These are phyloP conservation scores for Myriosclerotinia scirpicola DNA, from an alignment of 2,329 filamentous ascomycete genomes.

Conservation along the genomic window DNA sequence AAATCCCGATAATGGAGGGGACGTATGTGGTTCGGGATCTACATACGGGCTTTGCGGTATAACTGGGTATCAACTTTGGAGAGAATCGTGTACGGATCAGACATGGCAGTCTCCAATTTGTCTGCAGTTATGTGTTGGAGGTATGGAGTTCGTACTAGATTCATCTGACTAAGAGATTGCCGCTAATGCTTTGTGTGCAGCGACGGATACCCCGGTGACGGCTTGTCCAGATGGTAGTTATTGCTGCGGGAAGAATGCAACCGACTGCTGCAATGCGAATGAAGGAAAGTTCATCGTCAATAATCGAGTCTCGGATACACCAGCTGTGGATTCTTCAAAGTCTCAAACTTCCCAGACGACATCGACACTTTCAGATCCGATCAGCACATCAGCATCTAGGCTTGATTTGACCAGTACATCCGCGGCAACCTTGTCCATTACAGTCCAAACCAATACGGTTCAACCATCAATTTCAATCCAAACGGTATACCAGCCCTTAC, in stretches of 20 bases:
- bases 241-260: conserved; percentile 19
- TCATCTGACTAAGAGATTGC: not conserved
- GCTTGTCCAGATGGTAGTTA: conserved; percentile 21
- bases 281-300: conserved; percentile 21
- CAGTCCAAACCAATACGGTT: not conserved
- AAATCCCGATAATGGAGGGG: not conserved
- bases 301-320: conserved; percentile 16
- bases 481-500: conserved; percentile 2
- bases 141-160: not conserved
- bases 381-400: not conserved
- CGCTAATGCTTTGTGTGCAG: conserved; percentile 8
- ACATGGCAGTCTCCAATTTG: conserved; percentile 22
- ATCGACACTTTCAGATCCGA: not conserved
- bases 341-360: not conserved
- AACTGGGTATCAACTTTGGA: conserved; percentile 18
- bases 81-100: conserved; percentile 22
- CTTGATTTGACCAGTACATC: not conserved
- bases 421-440: not conserved
- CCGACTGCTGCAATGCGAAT: conserved; percentile 9
- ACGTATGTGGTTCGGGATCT: conserved; percentile 21
- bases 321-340: not conserved
- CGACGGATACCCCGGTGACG: conserved; percentile 19
- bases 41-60: conserved; percentile 22
- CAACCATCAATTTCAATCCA: not conserved
- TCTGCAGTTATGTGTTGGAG: conserved; percentile 19